These are phyloP conservation scores for Solanum raphanifolium DNA, from an alignment of 257 asterid genomes.

Conservation along the genomic window DNA sequence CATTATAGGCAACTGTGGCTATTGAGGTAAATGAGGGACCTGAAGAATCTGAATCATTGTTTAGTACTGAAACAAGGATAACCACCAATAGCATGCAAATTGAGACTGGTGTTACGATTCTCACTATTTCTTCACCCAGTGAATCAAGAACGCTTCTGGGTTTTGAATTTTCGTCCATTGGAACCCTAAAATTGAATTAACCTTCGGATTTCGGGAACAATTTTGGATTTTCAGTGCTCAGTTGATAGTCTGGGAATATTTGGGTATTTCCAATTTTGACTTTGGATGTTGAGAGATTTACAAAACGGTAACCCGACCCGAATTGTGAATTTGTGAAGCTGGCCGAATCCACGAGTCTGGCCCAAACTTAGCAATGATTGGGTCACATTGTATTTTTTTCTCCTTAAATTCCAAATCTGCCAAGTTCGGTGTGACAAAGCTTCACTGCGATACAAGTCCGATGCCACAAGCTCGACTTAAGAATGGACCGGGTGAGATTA, in stretches of 20 bases:
- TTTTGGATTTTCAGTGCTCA: background rate
- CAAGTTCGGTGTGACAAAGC: background rate
- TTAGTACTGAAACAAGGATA: constrained; percentile 62
- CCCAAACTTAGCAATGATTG: background rate
- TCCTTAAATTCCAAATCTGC: background rate
- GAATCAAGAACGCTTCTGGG: constrained; percentile 63
- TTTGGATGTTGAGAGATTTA: background rate
- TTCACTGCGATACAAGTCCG: no score
- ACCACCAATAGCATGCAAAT: constrained; percentile 86
- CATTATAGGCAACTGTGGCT: constrained; percentile 75
- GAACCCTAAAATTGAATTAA: background rate
- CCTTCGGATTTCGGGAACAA: background rate
- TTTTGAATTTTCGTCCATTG: constrained; percentile 47
- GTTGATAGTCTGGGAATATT: background rate
- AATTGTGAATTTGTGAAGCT: background rate
- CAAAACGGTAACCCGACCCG: background rate
- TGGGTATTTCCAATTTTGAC: background rate
- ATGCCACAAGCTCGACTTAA: background rate
- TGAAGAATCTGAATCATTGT: constrained; percentile 29
- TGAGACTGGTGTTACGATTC: constrained; percentile 87
- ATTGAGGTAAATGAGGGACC: constrained; percentile 37
- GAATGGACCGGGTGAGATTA: no score
- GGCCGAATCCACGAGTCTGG: background rate
- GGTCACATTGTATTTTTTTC: background rate
- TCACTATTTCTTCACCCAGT: constrained; percentile 81